Evolutionary conservation across 2,329 filamentous ascomycete genomes (phyloP).

Genomic region (Colletotrichum phormii): DNA sequence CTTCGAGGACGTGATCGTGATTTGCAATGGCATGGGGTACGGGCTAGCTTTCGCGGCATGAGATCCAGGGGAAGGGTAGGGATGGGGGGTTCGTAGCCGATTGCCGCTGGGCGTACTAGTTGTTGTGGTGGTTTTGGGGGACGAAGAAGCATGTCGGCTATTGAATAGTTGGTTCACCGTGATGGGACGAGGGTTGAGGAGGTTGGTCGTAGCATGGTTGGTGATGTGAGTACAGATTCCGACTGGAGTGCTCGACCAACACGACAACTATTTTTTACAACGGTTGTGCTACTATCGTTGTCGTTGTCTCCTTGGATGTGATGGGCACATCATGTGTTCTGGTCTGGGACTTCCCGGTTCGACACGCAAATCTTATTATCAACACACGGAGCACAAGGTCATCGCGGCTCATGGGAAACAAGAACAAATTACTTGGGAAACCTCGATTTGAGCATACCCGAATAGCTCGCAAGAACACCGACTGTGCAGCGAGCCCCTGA

Average conservation of each 20-base stretch:
- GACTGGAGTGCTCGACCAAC: not conserved
- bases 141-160: too few species aligned
- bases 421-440: not conserved
- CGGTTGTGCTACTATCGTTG: not conserved
- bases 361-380: not conserved
- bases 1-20: not conserved
- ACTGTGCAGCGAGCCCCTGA: not conserved
- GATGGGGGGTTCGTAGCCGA: not conserved
- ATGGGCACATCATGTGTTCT: not conserved
- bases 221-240: not conserved
- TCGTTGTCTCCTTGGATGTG: not conserved
- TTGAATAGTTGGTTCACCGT: too few species aligned
- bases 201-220: not conserved
- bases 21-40: not conserved
- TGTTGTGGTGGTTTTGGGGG: not conserved
- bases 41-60: not conserved
- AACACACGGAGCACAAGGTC: not conserved
- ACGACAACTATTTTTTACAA: not conserved
- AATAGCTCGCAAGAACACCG: not conserved
- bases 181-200: too few species aligned
- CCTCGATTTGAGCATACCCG: not conserved
- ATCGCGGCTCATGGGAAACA: not conserved
- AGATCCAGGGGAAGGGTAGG: too few species aligned
- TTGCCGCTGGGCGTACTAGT: not conserved
- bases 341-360: not conserved